Base-by-base conservation (phyloP, 805 yeast genomes). In the Metschnikowia noctiluminum region DNA sequence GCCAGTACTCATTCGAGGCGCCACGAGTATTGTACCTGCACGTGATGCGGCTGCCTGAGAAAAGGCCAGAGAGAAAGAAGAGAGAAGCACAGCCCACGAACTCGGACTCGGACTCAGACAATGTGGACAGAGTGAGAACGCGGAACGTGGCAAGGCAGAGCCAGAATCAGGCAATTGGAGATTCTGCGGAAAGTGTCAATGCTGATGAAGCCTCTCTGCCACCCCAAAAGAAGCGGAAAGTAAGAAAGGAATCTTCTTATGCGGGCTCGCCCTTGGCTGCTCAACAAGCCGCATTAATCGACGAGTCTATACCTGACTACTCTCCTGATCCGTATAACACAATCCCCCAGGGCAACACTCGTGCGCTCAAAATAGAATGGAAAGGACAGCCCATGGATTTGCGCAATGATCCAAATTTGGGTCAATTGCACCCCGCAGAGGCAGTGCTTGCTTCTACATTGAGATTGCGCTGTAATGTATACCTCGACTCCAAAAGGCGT, bases 361-460 rank as follows among this genome's bases (percentile, higher is more conserved):
- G 85, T 69, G 82, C 89, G 55, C 74, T 91, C 58, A 85, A 85
- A 62, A 87, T 95, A 34, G 98, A 92, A 66, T 92, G 99, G 99
- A 92, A 91, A 71, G 99, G 98, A 10, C 96, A 90, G 59, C 96
- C 97, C 35, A 90, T 92, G 97, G 95, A 88, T 65, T 77, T 92
- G 48, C 75, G 85, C 14, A 60, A 68, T 31, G 98, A 94, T 67
- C 95, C 96, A 16, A 77, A 88, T 56, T 67, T 78, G 43, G 70
- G 70, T 41, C 78, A 84, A 58, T 76, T 94, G 55, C 97, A 92
- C 67, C 97, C 97, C 0, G 96, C 97, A 5, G 99, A 92, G 69
- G 78, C 86, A 13, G 76, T 79, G 38, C 74, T 92, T 52, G 97
- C 98, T 5, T 85, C 95, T 14, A 86, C 85, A n/a, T 76, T 92